These are phyloP conservation scores for Paramecium tetraurelia DNA, from an alignment of 73 alveolate species.

Conservation along the genomic window DNA sequence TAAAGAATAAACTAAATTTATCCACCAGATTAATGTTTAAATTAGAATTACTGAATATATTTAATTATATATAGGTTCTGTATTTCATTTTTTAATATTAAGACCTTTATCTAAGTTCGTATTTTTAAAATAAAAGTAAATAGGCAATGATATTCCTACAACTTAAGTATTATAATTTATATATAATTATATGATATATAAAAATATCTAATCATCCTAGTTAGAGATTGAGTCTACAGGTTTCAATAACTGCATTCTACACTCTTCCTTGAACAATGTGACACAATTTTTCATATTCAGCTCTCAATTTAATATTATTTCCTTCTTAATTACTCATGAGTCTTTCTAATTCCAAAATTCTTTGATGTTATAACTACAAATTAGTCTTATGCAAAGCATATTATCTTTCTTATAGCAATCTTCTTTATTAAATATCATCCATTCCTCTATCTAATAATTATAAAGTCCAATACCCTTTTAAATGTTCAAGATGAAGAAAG, in stretches of 20 bases:
- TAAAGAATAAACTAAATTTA: too few relatives aligned
- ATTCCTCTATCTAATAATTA: neutral
- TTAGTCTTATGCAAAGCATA: neutral
- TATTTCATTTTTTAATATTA: too few relatives aligned
- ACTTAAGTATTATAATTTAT: neutral
- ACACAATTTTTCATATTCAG: constrained; percentile 26
- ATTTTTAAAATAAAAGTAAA: too few relatives aligned
- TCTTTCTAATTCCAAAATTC: constrained; percentile 17
- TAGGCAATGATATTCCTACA: too few relatives aligned
- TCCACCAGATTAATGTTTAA: too few relatives aligned
- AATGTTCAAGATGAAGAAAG: neutral
- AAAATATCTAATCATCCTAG: neutral
- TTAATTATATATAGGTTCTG: too few relatives aligned
- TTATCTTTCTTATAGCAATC: neutral
- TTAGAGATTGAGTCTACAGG: constrained; percentile 21
- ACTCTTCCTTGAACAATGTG: neutral
- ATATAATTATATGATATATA: neutral
- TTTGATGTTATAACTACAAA: neutral
- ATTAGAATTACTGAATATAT: too few relatives aligned
- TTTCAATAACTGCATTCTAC: neutral
- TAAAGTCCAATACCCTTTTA: neutral
- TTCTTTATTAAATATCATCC: constrained; percentile 26
- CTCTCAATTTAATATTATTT: neutral
- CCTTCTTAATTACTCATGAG: neutral
- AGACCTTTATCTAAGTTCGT: too few relatives aligned